Conservation (phyloP, 257 asterid species). For the Fraxinus cuspidata region DNA sequence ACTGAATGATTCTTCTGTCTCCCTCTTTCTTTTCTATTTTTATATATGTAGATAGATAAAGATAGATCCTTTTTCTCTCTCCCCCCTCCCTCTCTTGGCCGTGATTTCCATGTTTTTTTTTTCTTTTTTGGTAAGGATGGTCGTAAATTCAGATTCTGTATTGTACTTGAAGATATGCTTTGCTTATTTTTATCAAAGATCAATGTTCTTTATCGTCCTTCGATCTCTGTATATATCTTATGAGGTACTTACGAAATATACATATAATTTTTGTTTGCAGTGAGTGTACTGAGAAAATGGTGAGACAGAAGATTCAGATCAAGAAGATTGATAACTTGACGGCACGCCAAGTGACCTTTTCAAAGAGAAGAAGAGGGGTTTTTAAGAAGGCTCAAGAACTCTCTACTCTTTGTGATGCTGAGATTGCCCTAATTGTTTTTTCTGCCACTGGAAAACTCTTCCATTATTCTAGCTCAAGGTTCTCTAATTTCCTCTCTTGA, state of each 20-base stretch:
- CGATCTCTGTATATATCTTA: not conserved
- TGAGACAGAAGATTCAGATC: conserved; percentile 49
- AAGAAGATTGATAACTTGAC: conserved; percentile 50
- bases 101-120: not conserved
- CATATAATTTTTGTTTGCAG: not conserved
- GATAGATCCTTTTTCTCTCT: not conserved
- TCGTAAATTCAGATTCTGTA: conserved; percentile 19
- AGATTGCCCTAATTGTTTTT: conserved; percentile 45
- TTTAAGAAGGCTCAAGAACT: conserved; percentile 53
- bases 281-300: conserved; percentile 28
- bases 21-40: no score
- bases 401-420: conserved; percentile 28
- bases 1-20: no score
- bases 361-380: conserved; percentile 57
- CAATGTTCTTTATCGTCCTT: not conserved
- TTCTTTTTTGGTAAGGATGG: conserved; percentile 30
- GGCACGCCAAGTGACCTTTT: conserved; percentile 48
- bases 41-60: no score
- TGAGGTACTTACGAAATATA: not conserved
- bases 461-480: conserved; percentile 48
- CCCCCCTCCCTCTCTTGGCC: not conserved
- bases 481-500: not conserved
- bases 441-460: conserved; percentile 53
- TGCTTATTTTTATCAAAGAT: not conserved
- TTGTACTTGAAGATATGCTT: conserved; percentile 14